A percentile compares a stretch with the other conserved stretches of the same genome.
Evolutionary conservation across 805 yeast genomes (phyloP).

Genomic region (Candida taoyuanica): DNA sequence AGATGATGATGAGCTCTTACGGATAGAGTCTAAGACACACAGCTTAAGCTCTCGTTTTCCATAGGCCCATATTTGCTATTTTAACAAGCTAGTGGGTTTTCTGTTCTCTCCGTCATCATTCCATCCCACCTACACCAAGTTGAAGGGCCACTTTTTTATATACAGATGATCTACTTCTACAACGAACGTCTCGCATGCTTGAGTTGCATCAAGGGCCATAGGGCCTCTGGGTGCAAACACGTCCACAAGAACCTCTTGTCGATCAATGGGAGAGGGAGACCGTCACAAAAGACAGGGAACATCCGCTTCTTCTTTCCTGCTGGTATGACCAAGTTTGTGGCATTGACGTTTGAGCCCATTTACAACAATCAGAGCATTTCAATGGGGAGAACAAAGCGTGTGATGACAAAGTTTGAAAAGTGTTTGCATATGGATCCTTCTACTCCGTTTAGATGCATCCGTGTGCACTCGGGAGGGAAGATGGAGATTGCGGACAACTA

Average conservation of each 20-base stretch:
- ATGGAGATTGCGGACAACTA: neutral
- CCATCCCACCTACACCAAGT: too few relatives aligned
- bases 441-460: slow-evolving; percentile 2
- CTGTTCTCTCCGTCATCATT: too few relatives aligned
- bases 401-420: slow-evolving; percentile 1
- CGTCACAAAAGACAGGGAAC: slow-evolving; percentile 38
- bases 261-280: slow-evolving; percentile 89
- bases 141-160: too few relatives aligned
- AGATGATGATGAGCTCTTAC: too few relatives aligned
- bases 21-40: too few relatives aligned
- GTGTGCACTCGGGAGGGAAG: neutral
- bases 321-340: slow-evolving; percentile 8
- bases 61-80: too few relatives aligned
- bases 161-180: slow-evolving; percentile 81
- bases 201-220: slow-evolving; percentile 87
- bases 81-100: too few relatives aligned
- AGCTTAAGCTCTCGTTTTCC: too few relatives aligned
- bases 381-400: neutral
- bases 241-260: slow-evolving; percentile 73
- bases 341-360: slow-evolving; percentile 11
- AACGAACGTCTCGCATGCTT: slow-evolving; percentile 79
- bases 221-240: slow-evolving; percentile 85
- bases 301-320: slow-evolving; percentile 15
- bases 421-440: slow-evolving; percentile 18
- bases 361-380: neutral